Percentiles rank a stretch among this genome's conserved stretches.
phyloP scores from a whole-genome alignment of 2,329 filamentous ascomycete genomes.

The Colletotrichum godetiae region DNA sequence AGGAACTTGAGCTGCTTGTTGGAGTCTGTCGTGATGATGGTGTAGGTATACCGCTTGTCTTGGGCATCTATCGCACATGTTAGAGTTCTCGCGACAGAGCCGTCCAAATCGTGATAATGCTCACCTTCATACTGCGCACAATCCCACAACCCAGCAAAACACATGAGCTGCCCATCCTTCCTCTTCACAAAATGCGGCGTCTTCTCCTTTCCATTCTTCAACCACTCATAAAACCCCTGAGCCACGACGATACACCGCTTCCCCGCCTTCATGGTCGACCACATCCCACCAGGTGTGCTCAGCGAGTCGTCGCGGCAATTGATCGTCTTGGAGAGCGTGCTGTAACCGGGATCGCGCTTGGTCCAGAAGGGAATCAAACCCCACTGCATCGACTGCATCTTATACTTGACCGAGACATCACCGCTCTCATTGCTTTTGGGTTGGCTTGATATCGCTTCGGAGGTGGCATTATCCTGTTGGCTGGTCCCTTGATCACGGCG shows the following conservation, averaged over 20 bases:
- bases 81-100: neutral
- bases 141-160: slow-evolving; percentile 93
- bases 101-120: slow-evolving; percentile 5
- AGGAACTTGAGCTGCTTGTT: slow-evolving; percentile 87
- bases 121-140: slow-evolving; percentile 82
- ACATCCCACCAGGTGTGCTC: slow-evolving; percentile 81
- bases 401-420: slow-evolving; percentile 68
- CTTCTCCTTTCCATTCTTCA: slow-evolving; percentile 85
- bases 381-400: slow-evolving; percentile 95
- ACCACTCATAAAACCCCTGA: slow-evolving; percentile 97
- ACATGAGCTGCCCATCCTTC: slow-evolving; percentile 86
- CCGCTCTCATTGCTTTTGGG: slow-evolving; percentile 38
- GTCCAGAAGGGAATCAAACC: slow-evolving; percentile 95
- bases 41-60: slow-evolving; percentile 86
- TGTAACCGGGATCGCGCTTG: slow-evolving; percentile 83
- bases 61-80: slow-evolving; percentile 57
- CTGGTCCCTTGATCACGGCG: slow-evolving; percentile 38
- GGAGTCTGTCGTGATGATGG: slow-evolving; percentile 90
- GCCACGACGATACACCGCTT: slow-evolving; percentile 91
- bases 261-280: slow-evolving; percentile 88
- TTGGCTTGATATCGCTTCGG: slow-evolving; percentile 37
- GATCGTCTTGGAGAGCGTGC: slow-evolving; percentile 85
- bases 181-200: slow-evolving; percentile 86
- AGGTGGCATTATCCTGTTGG: neutral
- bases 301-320: slow-evolving; percentile 95